phyloP scores from a whole-genome alignment of 345 rosid species.

The Lumnitzera racemosa region DNA sequence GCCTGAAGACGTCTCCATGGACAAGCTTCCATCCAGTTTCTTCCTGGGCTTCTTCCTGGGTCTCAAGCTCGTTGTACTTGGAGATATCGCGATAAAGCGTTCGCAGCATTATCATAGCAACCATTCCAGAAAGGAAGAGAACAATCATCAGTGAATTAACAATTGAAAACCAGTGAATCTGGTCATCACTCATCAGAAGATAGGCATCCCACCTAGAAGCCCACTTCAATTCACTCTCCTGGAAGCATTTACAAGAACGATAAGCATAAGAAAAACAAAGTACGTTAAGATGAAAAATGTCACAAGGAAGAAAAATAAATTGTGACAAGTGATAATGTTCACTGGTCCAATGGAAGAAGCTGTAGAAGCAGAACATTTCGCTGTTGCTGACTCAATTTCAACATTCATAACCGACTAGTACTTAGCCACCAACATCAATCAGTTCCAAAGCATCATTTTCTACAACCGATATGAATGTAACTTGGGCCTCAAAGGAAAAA shows the following conservation, averaged over 20 bases:
- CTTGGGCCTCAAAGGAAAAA: too few relatives aligned
- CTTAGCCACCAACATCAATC: too few relatives aligned
- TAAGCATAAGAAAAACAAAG: background rate
- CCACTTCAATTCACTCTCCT: constrained; percentile 37
- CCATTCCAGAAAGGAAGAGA: constrained; percentile 34
- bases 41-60: constrained; percentile 34
- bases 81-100: constrained; percentile 26
- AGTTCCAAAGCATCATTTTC: too few relatives aligned
- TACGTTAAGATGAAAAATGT: background rate
- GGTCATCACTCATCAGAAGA: constrained; percentile 35
- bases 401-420: too few relatives aligned
- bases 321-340: too few relatives aligned
- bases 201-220: constrained; percentile 40
- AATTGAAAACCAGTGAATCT: constrained; percentile 34
- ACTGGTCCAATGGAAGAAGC: too few relatives aligned
- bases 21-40: constrained; percentile 38
- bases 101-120: constrained; percentile 34
- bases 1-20: constrained; percentile 31
- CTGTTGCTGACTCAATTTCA: too few relatives aligned
- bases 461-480: too few relatives aligned
- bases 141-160: constrained; percentile 31
- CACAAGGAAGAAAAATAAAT: too few relatives aligned
- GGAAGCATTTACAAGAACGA: constrained; percentile 1
- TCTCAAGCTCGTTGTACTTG: constrained; percentile 28
- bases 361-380: too few relatives aligned